phyloP scores from a whole-genome alignment of 306 rosid genomes.

The Gleditsia sinensis region DNA sequence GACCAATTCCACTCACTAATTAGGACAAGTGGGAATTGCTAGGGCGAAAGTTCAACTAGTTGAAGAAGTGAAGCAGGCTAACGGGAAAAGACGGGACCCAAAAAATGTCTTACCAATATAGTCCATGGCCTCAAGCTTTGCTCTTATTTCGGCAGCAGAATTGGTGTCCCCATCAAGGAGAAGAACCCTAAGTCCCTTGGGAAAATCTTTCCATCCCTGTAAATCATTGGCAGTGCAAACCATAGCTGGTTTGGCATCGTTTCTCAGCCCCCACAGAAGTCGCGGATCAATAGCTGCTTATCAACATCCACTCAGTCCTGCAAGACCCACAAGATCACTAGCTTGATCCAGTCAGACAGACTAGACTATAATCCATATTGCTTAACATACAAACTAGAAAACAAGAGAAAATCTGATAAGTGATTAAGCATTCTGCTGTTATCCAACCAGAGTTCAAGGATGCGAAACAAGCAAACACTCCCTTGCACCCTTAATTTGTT shows the following conservation, averaged over 20 bases:
- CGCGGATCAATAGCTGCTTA: constrained; percentile 37
- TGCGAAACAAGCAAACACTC: constrained; percentile 11
- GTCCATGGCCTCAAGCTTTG: constrained; percentile 88
- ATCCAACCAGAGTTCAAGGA: neutral
- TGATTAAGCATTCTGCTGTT: neutral
- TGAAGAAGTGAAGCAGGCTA: constrained; percentile 26
- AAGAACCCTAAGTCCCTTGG: constrained; percentile 93
- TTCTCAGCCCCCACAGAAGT: constrained; percentile 51
- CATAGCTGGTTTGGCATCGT: constrained; percentile 99
- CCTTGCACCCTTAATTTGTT: constrained; percentile 26
- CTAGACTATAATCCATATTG: constrained; percentile 4
- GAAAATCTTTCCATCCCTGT: constrained; percentile 94
- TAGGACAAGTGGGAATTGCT: constrained; percentile 31
- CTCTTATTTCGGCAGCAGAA: constrained; percentile 75
- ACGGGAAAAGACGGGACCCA: constrained; percentile 23
- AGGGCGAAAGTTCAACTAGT: constrained; percentile 25
- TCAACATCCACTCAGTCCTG: constrained; percentile 49
- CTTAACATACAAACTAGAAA: constrained; percentile 3
- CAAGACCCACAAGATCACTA: constrained; percentile 48
- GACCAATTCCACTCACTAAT: constrained; percentile 41
- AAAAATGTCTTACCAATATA: constrained; percentile 61
- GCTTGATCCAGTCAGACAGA: constrained; percentile 38
- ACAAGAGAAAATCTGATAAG: neutral
- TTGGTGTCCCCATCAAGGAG: constrained; percentile 73
- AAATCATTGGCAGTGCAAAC: constrained; percentile 95